Percentiles rank a stretch among this genome's conserved stretches.
These are phyloP conservation scores for Trichosporon ovoides DNA, from an alignment of 1,284 basidiomycete genomes.

Conservation along the genomic window DNA sequence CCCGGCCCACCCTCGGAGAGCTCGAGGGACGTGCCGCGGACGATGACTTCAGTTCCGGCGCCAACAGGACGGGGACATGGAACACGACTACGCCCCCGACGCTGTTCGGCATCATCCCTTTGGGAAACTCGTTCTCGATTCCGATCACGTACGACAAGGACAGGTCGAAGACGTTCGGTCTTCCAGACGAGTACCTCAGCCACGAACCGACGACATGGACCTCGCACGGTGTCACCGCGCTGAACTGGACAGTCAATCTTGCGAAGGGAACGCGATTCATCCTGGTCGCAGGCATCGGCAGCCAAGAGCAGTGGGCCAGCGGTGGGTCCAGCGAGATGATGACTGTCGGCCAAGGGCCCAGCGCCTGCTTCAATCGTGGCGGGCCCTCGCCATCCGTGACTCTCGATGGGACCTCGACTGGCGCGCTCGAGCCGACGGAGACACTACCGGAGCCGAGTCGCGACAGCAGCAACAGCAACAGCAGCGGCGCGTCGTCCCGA, in stretches of 20 bases:
- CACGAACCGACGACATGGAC: conserved; percentile 40
- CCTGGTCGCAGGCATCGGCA: conserved; percentile 44
- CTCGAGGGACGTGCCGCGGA: background rate
- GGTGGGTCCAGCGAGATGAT: conserved; percentile 42
- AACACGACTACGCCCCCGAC: conserved; percentile 45
- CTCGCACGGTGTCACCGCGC: conserved; percentile 32
- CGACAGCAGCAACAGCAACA: background rate
- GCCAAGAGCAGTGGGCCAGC: conserved; percentile 41
- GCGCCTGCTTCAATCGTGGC: conserved; percentile 24
- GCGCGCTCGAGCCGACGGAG: background rate
- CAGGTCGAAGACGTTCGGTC: conserved; percentile 28
- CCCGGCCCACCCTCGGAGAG: background rate
- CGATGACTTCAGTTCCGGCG: conserved; percentile 15
- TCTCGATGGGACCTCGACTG: conserved; percentile 8
- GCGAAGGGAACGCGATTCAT: conserved; percentile 47
- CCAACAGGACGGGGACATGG: conserved; percentile 12
- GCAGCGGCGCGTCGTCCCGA: background rate
- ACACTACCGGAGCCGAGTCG: background rate
- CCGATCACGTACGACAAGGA: conserved; percentile 36
- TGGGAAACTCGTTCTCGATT: conserved; percentile 45
- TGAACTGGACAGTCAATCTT: conserved; percentile 43
- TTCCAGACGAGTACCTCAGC: conserved; percentile 30
- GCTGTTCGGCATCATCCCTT: conserved; percentile 45
- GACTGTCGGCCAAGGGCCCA: conserved; percentile 43
- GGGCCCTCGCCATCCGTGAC: conserved; percentile 34